A percentile compares a stretch with the other conserved stretches of the same genome.
These are phyloP conservation scores for Sporothrix mexicana DNA, from an alignment of 2,329 filamentous ascomycete genomes.

Conservation along the genomic window DNA sequence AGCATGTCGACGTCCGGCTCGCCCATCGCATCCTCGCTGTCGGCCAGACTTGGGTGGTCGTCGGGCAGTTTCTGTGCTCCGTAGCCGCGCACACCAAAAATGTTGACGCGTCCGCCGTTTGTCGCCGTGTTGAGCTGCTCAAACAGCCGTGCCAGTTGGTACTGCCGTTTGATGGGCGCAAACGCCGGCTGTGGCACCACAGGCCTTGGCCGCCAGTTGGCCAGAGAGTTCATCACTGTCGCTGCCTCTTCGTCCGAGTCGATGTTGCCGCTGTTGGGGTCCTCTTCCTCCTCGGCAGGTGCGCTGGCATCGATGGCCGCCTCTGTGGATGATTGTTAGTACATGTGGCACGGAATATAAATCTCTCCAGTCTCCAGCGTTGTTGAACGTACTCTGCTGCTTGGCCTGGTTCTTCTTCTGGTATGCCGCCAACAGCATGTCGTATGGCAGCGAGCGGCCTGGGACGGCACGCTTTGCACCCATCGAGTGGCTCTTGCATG, in stretches of 20 bases:
- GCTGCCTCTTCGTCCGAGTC: conserved; percentile 96
- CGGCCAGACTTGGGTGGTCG: conserved; percentile 53
- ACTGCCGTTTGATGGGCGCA: conserved; percentile 66
- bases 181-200: conserved; percentile 70
- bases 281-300: conserved; percentile 83
- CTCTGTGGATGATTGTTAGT: conserved; percentile 58
- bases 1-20: conserved; percentile 58
- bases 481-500: conserved; percentile 96
- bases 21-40: conserved; percentile 63
- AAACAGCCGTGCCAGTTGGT: conserved; percentile 66
- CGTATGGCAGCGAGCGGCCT: conserved; percentile 85
- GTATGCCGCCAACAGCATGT: conserved; percentile 86
- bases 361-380: no score
- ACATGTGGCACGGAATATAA: background rate
- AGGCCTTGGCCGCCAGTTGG: conserved; percentile 78
- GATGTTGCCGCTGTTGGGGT: conserved; percentile 77
- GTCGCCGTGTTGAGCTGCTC: conserved; percentile 71
- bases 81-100: conserved; percentile 65
- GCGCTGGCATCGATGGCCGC: conserved; percentile 94
- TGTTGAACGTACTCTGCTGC: conserved; percentile 67
- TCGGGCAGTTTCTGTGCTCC: conserved; percentile 62
- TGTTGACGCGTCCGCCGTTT: conserved; percentile 68
- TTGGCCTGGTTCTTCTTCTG: conserved; percentile 99
- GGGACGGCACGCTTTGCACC: conserved; percentile 88
- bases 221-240: conserved; percentile 80